These are phyloP conservation scores for Metarhizium humberi DNA, from an alignment of 2,329 filamentous ascomycete species.

Conservation along the genomic window DNA sequence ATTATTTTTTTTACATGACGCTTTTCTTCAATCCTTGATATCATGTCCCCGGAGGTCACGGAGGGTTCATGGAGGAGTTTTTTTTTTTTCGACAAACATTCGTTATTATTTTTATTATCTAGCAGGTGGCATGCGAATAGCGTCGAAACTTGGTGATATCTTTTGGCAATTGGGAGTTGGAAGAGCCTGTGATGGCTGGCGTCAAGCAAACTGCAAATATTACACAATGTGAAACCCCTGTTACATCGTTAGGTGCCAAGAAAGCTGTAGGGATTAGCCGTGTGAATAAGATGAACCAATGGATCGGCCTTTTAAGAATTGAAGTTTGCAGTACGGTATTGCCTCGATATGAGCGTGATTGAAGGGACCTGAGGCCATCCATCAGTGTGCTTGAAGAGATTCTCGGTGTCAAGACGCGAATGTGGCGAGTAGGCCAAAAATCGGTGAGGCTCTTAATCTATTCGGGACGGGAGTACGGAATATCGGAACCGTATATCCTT, in stretches of 20 bases:
- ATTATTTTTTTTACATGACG: neutral
- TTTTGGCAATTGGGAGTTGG: constrained; percentile 7
- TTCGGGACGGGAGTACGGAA: too few relatives aligned
- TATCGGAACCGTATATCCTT: too few relatives aligned
- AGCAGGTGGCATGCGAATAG: neutral
- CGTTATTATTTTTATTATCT: neutral
- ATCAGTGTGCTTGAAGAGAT: neutral
- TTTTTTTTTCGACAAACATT: constrained; percentile 7
- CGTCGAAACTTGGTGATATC: constrained; percentile 2
- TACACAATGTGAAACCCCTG: neutral
- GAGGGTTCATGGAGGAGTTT: constrained; percentile 3
- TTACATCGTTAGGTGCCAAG: neutral
- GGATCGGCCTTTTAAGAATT: neutral
- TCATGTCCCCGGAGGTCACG: neutral
- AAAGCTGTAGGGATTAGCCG: neutral
- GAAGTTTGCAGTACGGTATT: neutral
- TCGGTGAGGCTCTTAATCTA: too few relatives aligned
- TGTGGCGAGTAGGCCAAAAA: too few relatives aligned
- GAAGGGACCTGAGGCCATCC: neutral
- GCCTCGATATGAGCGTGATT: neutral
- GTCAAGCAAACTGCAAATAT: constrained; percentile 3
- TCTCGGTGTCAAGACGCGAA: too few relatives aligned
- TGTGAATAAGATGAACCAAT: constrained; percentile 1
- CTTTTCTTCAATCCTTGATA: neutral
- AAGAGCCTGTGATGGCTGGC: constrained; percentile 1